phyloP scores from a whole-genome alignment of 2,329 filamentous ascomycete genomes.

The Emmonsiellopsis sp. region DNA sequence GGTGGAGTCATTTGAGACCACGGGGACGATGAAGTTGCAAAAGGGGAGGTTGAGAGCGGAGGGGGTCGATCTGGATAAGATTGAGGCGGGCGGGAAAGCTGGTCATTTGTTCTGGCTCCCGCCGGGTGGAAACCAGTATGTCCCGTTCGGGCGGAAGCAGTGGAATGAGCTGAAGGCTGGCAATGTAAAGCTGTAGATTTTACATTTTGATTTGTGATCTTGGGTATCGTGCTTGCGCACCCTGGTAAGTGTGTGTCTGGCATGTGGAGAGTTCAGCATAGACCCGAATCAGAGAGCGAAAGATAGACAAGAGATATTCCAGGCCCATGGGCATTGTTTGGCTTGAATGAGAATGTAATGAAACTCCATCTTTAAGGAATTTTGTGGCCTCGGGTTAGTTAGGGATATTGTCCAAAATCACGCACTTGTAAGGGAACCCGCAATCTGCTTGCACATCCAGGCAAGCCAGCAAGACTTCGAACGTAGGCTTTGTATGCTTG shows the following conservation, averaged over 20 bases:
- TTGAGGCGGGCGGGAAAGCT: not conserved
- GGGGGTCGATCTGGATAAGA: constrained; percentile 1
- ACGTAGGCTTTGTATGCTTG: too few species aligned
- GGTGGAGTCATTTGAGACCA: constrained; percentile 10
- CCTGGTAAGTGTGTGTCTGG: not conserved
- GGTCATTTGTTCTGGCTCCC: constrained; percentile 38
- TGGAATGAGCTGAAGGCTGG: constrained; percentile 45
- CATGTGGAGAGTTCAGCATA: not conserved
- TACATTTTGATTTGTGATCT: not conserved
- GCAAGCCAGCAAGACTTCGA: too few species aligned
- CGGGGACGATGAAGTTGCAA: constrained; percentile 4
- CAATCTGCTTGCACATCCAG: too few species aligned
- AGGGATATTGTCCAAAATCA: too few species aligned
- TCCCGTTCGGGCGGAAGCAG: constrained; percentile 49
- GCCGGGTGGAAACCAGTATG: constrained; percentile 44
- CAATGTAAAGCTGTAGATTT: constrained; percentile 35
- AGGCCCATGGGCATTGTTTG: too few species aligned
- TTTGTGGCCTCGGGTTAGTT: too few species aligned
- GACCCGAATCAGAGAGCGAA: not conserved
- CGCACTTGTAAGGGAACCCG: too few species aligned
- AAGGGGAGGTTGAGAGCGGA: constrained; percentile 1
- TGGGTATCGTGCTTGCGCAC: not conserved
- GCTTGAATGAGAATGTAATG: too few species aligned
- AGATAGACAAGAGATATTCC: too few species aligned
- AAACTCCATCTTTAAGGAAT: too few species aligned